These are phyloP conservation scores for Aethionema arabicum DNA, from an alignment of 345 rosid species.

Conservation along the genomic window DNA sequence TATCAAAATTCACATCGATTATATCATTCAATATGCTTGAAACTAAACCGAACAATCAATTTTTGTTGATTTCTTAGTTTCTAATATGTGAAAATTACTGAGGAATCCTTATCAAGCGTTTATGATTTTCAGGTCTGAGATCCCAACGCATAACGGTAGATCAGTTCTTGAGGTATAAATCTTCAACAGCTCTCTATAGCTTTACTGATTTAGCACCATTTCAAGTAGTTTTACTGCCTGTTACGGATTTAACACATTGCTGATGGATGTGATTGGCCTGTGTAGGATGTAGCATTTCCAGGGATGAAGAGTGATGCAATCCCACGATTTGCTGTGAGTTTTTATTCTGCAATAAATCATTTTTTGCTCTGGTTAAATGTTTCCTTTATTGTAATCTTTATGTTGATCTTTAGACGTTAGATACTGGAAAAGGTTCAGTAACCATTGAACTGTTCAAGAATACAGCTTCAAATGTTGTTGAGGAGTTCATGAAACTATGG, in stretches of 20 bases:
- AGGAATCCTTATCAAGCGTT: neutral
- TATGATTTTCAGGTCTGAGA: conserved; percentile 48
- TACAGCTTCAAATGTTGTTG: conserved; percentile 61
- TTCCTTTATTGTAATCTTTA: neutral
- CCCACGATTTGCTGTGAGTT: conserved; percentile 60
- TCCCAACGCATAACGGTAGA: conserved; percentile 41
- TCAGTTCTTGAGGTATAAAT: conserved; percentile 49
- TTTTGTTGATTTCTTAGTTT: neutral
- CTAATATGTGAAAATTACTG: conserved; percentile 5
- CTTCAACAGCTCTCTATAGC: neutral
- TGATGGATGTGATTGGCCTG: conserved; percentile 14
- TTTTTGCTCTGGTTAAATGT: neutral
- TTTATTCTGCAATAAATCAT: neutral
- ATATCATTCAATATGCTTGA: neutral
- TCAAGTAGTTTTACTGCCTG: neutral
- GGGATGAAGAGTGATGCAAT: conserved; percentile 45
- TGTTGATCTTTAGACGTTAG: conserved; percentile 47
- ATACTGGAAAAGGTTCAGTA: conserved; percentile 62
- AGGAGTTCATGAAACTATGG: conserved; percentile 66
- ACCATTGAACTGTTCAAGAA: conserved; percentile 69
- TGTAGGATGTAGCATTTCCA: conserved; percentile 38
- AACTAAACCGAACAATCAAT: neutral
- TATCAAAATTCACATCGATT: neutral
- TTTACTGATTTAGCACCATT: conserved; percentile 12
- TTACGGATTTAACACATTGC: neutral